Evolutionary conservation across 176 grass and related monocot species (phyloP).

Genomic region (Rhynchospora breviuscula): DNA sequence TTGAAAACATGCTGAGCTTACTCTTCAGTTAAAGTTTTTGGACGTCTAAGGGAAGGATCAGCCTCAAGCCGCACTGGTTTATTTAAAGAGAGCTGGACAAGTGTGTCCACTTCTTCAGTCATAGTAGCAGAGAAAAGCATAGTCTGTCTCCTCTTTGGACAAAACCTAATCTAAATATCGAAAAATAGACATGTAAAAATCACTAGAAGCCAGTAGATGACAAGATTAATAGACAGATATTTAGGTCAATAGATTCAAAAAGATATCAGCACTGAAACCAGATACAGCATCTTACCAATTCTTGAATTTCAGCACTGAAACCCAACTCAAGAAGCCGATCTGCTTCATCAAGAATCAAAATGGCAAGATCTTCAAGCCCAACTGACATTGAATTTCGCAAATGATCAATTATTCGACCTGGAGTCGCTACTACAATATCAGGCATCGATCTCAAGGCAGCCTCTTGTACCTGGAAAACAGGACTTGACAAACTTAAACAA

Average conservation of each 20-base stretch:
- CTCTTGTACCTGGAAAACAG: constrained; percentile 64
- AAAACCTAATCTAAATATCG: constrained; percentile 64
- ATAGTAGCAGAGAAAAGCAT: constrained; percentile 99
- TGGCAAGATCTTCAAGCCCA: constrained; percentile 87
- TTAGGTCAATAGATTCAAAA: background rate
- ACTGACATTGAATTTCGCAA: constrained; percentile 78
- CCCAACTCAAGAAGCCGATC: constrained; percentile 90
- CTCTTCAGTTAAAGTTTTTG: constrained; percentile 84
- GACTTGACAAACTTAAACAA: constrained; percentile 17
- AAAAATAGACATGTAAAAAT: constrained; percentile 16
- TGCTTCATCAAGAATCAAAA: constrained; percentile 96
- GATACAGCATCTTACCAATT: constrained; percentile 46
- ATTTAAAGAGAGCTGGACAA: constrained; percentile 83
- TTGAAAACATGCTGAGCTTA: constrained; percentile 24
- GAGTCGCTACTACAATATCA: constrained; percentile 96
- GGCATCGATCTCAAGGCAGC: constrained; percentile 87
- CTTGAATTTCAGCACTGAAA: constrained; percentile 92
- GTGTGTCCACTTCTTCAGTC: constrained; percentile 79
- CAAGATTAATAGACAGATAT: constrained; percentile 6
- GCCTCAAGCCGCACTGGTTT: constrained; percentile 89
- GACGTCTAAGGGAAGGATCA: constrained; percentile 73
- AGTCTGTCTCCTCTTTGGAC: constrained; percentile 85
- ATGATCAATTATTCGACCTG: constrained; percentile 96
- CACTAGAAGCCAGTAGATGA: constrained; percentile 8
- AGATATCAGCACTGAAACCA: background rate